phyloP scores from a whole-genome alignment of 768 basidiomycete genomes.

The Tulasnella sp. region DNA sequence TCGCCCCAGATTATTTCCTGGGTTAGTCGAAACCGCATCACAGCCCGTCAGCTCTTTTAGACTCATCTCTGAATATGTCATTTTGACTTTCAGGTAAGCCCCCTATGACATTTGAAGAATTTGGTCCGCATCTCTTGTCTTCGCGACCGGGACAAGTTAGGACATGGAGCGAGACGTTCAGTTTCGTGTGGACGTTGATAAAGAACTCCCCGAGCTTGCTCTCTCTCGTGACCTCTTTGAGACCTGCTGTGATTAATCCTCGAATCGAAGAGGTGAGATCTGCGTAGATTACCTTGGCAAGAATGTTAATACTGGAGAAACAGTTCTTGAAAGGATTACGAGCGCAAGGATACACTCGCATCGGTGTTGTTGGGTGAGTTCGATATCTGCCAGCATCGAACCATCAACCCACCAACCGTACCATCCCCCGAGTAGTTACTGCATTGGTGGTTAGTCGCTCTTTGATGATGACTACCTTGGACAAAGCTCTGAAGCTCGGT shows the following conservation, averaged over 20 bases:
- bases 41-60: not conserved
- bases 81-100: slow-evolving; percentile 2
- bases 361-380: slow-evolving; percentile 32
- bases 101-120: not conserved
- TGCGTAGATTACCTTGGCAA: no score
- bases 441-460: slow-evolving; percentile 29
- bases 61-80: not conserved
- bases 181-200: slow-evolving; percentile 20
- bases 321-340: slow-evolving; percentile 32
- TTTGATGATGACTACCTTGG: no score
- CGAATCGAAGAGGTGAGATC: no score
- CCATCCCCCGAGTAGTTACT: slow-evolving; percentile 21
- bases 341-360: slow-evolving; percentile 31
- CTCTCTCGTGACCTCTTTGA: no score
- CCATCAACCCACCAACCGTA: no score
- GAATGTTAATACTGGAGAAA: not conserved
- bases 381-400: no score
- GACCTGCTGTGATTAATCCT: no score
- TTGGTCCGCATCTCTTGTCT: not conserved
- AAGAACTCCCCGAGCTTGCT: slow-evolving; percentile 15
- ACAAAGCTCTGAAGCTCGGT: slow-evolving; percentile 1
- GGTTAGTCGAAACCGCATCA: slow-evolving; percentile 29
- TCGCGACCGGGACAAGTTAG: slow-evolving; percentile 13
- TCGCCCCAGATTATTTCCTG: slow-evolving; percentile 51
- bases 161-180: slow-evolving; percentile 19